Base-by-base conservation (phyloP, 2,329 filamentous ascomycete species). In the Fusarium bulbicola region DNA sequence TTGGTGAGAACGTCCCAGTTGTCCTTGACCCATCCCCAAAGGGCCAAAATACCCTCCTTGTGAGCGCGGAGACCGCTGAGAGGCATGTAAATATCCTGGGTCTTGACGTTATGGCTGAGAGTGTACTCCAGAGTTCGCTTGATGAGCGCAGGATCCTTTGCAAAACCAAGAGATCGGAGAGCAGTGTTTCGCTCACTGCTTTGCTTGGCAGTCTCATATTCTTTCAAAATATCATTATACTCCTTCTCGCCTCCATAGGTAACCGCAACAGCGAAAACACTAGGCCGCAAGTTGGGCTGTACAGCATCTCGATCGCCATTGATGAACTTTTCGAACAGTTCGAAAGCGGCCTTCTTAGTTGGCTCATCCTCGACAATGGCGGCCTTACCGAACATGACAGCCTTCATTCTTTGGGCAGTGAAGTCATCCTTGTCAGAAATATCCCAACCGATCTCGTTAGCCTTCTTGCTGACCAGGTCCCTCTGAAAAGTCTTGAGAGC, bases 361-460 rank as follows among this genome's bases (percentile, higher is more conserved):
- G 88, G 86, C 77, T 95, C 86, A 78, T 98, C 95, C 39, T 94
- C 95, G 50, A 91, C 89, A 74, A 94, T 86, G 65, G 95, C 95
- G 57, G 95, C 94, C 75, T 88, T 90, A 69, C 93, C 93, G 80
- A 98, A 98, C 81, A 98, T 89, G 80, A 98, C 89, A 20, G 91
- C 91, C 86, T 98, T 98, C 88, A 97, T 97, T 81, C 98, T 95
- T 82, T 97, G 95, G 81, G 95, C 88, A 74, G 98, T 92, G 80
- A 98, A 95, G 56, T 93, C 94, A 77, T 98, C 95, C 7, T 88
- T 88, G 32, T 95, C 92, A 34, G 90, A 92, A 83, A 98, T 97
- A 20, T 90, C 85, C 95, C 95, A 98, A 66, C 95, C 95, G 49
- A 97, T 84, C 79, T 95, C 89, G 81, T 98, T 95, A 1, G 95